These are phyloP conservation scores for Fomitopsis palustris DNA, from an alignment of 1,284 basidiomycete species.

Conservation along the genomic window DNA sequence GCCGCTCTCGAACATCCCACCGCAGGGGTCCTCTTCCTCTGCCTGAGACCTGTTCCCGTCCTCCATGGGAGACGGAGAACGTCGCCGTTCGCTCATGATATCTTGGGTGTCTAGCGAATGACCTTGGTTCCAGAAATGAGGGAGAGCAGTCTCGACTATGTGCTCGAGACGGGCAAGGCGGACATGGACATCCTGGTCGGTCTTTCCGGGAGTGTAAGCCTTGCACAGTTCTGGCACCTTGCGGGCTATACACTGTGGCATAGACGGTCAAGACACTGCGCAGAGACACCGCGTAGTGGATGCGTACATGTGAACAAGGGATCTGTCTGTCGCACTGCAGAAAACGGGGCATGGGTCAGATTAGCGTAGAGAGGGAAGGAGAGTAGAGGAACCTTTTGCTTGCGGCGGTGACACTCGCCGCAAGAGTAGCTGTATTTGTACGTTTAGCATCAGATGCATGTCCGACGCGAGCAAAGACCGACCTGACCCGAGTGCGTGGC, in stretches of 20 bases:
- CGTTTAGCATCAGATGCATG: conserved; percentile 1
- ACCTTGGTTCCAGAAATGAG: conserved; percentile 55
- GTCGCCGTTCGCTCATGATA: conserved; percentile 31
- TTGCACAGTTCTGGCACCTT: conserved; percentile 83
- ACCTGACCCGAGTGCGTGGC: conserved; percentile 74
- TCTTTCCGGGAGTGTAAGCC: conserved; percentile 80
- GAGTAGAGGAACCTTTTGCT: conserved; percentile 61
- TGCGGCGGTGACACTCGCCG: conserved; percentile 79
- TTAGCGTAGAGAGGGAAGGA: neutral
- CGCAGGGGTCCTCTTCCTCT: conserved; percentile 70
- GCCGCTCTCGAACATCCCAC: conserved; percentile 76
- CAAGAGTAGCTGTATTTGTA: conserved; percentile 66
- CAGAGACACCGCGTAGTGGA: conserved; percentile 7
- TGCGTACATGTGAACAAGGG: conserved; percentile 74
- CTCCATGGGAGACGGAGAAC: conserved; percentile 50
- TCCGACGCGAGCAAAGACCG: conserved; percentile 14
- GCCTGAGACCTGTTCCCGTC: conserved; percentile 64
- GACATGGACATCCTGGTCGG: conserved; percentile 73
- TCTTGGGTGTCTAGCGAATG: conserved; percentile 32
- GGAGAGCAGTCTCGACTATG: conserved; percentile 73
- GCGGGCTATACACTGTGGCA: conserved; percentile 65
- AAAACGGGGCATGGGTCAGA: conserved; percentile 16
- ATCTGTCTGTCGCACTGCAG: conserved; percentile 74
- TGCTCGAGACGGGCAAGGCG: conserved; percentile 73
- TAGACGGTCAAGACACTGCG: conserved; percentile 7